These are phyloP conservation scores for Rhodotorula sp. DNA, from an alignment of 1,284 basidiomycete genomes.

Conservation along the genomic window DNA sequence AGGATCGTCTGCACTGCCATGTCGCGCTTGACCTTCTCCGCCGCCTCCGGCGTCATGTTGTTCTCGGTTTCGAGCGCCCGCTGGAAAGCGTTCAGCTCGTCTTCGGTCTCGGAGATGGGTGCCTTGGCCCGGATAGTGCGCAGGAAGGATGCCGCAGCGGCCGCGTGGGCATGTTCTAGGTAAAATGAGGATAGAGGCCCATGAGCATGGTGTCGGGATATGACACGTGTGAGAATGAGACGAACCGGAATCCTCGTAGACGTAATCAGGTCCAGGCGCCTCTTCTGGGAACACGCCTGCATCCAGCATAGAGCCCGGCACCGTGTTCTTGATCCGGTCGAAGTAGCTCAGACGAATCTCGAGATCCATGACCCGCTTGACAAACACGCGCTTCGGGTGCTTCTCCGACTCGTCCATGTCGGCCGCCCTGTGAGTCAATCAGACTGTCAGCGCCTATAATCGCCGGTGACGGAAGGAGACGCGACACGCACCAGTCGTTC, in stretches of 20 bases:
- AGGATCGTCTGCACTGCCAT: slow-evolving; percentile 87
- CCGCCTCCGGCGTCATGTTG: slow-evolving; percentile 49
- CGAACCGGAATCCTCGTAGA: slow-evolving; percentile 61
- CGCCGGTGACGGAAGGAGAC: background rate
- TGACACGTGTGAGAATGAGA: slow-evolving; percentile 44
- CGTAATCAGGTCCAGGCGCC: slow-evolving; percentile 77
- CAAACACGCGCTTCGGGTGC: slow-evolving; percentile 83
- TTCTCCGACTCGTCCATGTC: slow-evolving; percentile 39
- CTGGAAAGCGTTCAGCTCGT: slow-evolving; percentile 58
- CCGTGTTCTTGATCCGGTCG: slow-evolving; percentile 84
- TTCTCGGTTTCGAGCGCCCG: slow-evolving; percentile 45
- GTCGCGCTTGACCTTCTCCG: slow-evolving; percentile 68
- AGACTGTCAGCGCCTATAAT: background rate
- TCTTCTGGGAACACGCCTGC: slow-evolving; percentile 66
- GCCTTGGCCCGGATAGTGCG: slow-evolving; percentile 73
- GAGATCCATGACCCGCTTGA: slow-evolving; percentile 81
- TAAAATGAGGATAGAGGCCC: background rate
- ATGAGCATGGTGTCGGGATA: background rate
- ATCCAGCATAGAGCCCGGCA: slow-evolving; percentile 78
- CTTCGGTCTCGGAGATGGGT: slow-evolving; percentile 67
- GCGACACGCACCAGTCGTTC: slow-evolving; percentile 83
- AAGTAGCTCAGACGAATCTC: slow-evolving; percentile 91
- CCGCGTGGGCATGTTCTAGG: slow-evolving; percentile 67
- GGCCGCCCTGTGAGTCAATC: slow-evolving; percentile 11
- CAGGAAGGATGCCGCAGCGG: slow-evolving; percentile 75